phyloP scores from a whole-genome alignment of 495 filamentous ascomycete genomes.

The Penicillium manginii region DNA sequence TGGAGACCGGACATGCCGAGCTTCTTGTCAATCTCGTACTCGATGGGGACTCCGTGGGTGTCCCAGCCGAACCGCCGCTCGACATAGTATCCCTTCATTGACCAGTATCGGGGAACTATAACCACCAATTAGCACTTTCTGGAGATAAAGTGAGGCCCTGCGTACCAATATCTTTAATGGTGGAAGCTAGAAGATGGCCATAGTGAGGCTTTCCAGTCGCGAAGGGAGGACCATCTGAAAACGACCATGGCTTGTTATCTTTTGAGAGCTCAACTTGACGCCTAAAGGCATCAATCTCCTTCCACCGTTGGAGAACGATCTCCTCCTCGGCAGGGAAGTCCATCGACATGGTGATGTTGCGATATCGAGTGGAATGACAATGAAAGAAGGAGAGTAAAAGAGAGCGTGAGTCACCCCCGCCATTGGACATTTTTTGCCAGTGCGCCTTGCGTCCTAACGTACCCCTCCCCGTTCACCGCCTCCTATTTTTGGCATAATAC shows the following conservation, averaged over 20 bases:
- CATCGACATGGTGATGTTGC: slow-evolving; percentile 73
- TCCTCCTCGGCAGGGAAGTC: slow-evolving; percentile 93
- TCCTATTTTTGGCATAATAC: not conserved
- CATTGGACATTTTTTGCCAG: slow-evolving; percentile 31
- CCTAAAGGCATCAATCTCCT: slow-evolving; percentile 86
- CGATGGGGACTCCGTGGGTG: slow-evolving; percentile 93
- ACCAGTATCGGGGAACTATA: slow-evolving; percentile 88
- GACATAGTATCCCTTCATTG: slow-evolving; percentile 93
- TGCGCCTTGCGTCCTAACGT: slow-evolving; percentile 11
- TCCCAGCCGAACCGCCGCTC: slow-evolving; percentile 77
- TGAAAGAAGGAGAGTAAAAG: slow-evolving; percentile 22
- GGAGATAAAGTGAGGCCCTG: not conserved
- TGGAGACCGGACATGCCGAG: slow-evolving; percentile 86
- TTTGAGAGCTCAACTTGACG: slow-evolving; percentile 74
- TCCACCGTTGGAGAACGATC: slow-evolving; percentile 77
- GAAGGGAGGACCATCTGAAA: slow-evolving; percentile 64
- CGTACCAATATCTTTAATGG: slow-evolving; percentile 83
- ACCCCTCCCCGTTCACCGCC: slow-evolving; percentile 14
- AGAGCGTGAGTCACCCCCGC: slow-evolving; percentile 44
- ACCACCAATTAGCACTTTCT: not conserved
- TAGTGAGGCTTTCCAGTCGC: slow-evolving; percentile 87
- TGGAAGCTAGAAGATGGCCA: slow-evolving; percentile 92
- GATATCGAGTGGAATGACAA: slow-evolving; percentile 19
- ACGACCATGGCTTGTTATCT: slow-evolving; percentile 73
- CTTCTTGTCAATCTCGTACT: slow-evolving; percentile 99